Base-by-base conservation (phyloP, 1,284 basidiomycete species). In the Chalciporus sp. region DNA sequence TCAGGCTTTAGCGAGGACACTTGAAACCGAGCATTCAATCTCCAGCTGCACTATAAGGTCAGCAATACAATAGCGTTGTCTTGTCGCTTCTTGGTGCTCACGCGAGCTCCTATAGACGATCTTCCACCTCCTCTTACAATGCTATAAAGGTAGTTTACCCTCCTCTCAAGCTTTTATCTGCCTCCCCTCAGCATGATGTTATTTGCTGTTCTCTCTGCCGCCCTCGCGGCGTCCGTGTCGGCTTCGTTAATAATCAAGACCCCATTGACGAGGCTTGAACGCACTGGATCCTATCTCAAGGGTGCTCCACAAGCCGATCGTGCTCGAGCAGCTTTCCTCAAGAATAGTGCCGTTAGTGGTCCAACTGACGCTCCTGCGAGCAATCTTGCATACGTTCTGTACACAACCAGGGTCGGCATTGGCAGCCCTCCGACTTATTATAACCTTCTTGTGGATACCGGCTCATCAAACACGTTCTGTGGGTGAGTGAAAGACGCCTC, bases 401-500 rank as follows among this genome's bases (percentile, higher is more conserved):
- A 70, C 37, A 58, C 58, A 2, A 52, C 56, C 2, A 58, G 53
- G 7, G 55, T 68, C n/a, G 62, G 62, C 7, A 58, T 71, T 17
- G 68, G 66, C 42, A 50, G 12, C 12, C 66, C 67, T 23, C 51
- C 58, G 1, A 63, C 57, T 9, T 55, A 59, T 42, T 67, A 68
- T 45, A 58, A 59, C 23, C 53, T 71, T 6, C 12, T 66, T 10
- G 43, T 70, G 1, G 71, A 72, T 42, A 72, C 72, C 1, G 71
- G 69, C 2, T 72, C 69, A 16, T 66, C 68, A 41, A 73, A 72
- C 50, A 71, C 62, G 1, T 72, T 63, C 44, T 63, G 66, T 35
- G 72, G 67, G 69, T 67, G 35, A 49, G 67, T 54, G 3, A 20
- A n/a, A 2, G n/a, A 6, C 23, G 23, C 8, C 56, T 2, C n/a